Base-by-base conservation (phyloP, 2,329 filamentous ascomycete species). In the Microsporum canis region DNA sequence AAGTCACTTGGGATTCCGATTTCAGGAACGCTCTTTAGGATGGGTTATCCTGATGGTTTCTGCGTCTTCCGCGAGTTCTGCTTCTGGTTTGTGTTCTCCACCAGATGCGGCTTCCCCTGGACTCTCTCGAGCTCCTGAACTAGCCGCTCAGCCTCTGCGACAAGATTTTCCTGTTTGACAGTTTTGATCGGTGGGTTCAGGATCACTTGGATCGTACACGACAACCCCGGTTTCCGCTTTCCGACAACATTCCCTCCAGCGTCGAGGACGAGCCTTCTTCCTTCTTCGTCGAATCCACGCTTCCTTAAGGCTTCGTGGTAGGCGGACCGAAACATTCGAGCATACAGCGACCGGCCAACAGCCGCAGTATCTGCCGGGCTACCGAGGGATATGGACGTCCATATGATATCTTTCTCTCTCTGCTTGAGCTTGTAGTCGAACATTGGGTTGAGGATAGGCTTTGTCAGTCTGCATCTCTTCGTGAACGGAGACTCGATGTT, bases 291-390 rank as follows among this genome's bases (percentile, higher is more conserved):
- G 66, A 74, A 81, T 2, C 81, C 81, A 58, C 71, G 71, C 27
- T 71, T 71, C 61, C 69, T 73, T 67, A 84, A 66, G 10, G 77
- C 77, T 57, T 75, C 70, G 51, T 67, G 65, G 56, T 84, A 76
- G 2, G 79, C 79, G 34, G 71, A 65, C 49, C 75, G 72, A 33
- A 78, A 65, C 66, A 78, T 76, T 62, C 77, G 73, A 29, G 70
- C 69, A 29, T 71, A 71, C 70, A 75, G 77, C 10, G 75, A 76
- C 23, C 82, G 73, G n/a, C 83, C 73, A 27, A 77, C 75, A 5
- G 72, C 71, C 60, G 77, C 79, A 27, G 70, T 68, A 2, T 65
- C 23, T 14, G 65, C 64, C 60, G 67, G 69, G 59, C 63, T 67
- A 63, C 59, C 70, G 63, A 61, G 69, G 58, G 61, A 74, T 4